A percentile compares a stretch with the other conserved stretches of the same genome.
phyloP scores from a whole-genome alignment of 2,329 filamentous ascomycete genomes.

The Pyrenochaeta sp. region DNA sequence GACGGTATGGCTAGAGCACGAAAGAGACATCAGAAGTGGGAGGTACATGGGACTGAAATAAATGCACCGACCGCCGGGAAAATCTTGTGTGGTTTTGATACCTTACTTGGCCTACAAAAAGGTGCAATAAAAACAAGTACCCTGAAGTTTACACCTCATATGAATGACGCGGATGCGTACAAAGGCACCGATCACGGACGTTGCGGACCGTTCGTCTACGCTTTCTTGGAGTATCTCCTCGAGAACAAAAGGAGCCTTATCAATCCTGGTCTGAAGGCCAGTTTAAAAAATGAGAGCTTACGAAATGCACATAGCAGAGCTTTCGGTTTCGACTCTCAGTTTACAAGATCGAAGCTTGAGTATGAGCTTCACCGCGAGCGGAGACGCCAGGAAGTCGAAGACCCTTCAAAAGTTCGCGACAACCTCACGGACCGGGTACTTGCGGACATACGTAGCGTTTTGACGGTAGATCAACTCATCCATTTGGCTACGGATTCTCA shows the following conservation, averaged over 20 bases:
- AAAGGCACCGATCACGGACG: neutral
- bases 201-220: neutral
- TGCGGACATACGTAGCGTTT: neutral
- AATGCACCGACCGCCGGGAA: neutral
- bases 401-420: neutral
- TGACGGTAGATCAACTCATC: neutral
- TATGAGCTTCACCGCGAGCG: neutral
- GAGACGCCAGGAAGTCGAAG: neutral
- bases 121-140: neutral
- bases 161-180: neutral
- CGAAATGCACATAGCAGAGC: neutral
- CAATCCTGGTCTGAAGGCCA: neutral
- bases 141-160: neutral
- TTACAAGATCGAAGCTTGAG: neutral
- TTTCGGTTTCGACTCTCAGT: neutral
- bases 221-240: neutral
- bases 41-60: neutral
- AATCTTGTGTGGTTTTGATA: neutral
- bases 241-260: neutral
- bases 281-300: neutral
- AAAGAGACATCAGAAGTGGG: neutral
- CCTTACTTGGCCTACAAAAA: neutral
- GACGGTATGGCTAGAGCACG: neutral
- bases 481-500: neutral
- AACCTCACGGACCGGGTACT: neutral